Percentiles rank a stretch among this genome's conserved stretches.
Evolutionary conservation across 495 filamentous ascomycete species (phyloP).

Genomic region (Staphylotrichum tortipilum): DNA sequence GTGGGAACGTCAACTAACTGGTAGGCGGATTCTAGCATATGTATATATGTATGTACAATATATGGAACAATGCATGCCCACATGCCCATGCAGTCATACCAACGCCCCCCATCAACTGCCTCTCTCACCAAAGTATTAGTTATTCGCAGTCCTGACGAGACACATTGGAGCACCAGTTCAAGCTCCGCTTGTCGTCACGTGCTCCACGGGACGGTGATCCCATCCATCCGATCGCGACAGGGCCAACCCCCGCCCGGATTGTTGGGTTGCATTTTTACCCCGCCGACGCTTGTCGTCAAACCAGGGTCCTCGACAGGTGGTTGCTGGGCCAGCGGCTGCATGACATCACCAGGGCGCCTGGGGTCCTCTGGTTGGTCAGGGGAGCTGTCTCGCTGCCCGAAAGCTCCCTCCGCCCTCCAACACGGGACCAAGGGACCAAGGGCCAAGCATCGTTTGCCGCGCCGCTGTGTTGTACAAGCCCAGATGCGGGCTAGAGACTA

Average conservation of each 20-base stretch:
- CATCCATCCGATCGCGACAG: background rate
- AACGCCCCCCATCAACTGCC: too few relatives aligned
- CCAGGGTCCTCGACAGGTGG: background rate
- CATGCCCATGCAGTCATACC: background rate
- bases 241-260: background rate
- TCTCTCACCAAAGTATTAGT: too few relatives aligned
- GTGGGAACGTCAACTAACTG: background rate
- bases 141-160: too few relatives aligned
- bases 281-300: slow-evolving; percentile 7
- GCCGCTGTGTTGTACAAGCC: background rate
- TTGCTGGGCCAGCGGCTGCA: slow-evolving; percentile 20
- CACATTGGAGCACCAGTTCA: too few relatives aligned
- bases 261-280: slow-evolving; percentile 13
- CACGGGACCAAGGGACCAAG: too few relatives aligned
- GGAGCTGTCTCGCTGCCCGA: background rate
- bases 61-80: too few relatives aligned
- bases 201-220: too few relatives aligned
- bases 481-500: background rate
- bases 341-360: slow-evolving; percentile 16
- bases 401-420: background rate
- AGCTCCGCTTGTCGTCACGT: too few relatives aligned
- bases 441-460: background rate
- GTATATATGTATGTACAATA: too few relatives aligned
- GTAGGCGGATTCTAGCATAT: too few relatives aligned
- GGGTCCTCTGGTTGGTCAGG: slow-evolving; percentile 12